Percentiles rank a stretch among this genome's conserved stretches.
Evolutionary conservation across 140 eudicot species (phyloP).

Genomic region (Ambrosia hybrid): DNA sequence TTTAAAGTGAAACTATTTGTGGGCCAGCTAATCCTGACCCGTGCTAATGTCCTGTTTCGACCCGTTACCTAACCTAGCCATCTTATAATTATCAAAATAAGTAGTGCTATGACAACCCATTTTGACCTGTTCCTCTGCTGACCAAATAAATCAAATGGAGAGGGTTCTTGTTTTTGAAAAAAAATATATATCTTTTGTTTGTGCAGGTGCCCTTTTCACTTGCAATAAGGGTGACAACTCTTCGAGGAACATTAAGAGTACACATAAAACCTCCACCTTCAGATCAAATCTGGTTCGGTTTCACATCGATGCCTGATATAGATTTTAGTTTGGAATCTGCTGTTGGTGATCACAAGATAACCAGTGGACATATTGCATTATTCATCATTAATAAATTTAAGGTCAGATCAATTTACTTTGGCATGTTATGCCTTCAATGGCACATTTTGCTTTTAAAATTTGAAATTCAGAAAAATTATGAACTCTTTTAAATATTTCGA

Average conservation of each 20-base stretch:
- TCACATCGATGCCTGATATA: constrained; percentile 80
- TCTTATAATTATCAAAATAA: background rate
- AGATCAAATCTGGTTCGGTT: constrained; percentile 90
- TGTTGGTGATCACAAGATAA: constrained; percentile 85
- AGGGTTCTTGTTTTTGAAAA: background rate
- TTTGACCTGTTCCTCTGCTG: background rate
- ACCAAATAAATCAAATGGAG: background rate
- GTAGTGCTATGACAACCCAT: background rate
- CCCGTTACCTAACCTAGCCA: background rate
- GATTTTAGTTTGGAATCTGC: constrained; percentile 72
- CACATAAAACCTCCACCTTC: constrained; percentile 91
- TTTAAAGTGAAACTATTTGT: background rate
- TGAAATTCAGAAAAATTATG: background rate
- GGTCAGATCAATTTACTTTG: constrained; percentile 42
- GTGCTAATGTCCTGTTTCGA: background rate
- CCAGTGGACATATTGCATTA: constrained; percentile 67
- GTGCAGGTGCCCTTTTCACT: constrained; percentile 77
- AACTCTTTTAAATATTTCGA: background rate
- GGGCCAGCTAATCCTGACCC: background rate
- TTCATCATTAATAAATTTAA: constrained; percentile 71
- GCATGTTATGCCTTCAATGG: background rate
- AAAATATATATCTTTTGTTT: constrained; percentile 2
- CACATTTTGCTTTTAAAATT: constrained; percentile 8
- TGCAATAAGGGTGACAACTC: constrained; percentile 71
- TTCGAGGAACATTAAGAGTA: constrained; percentile 74